Percentiles rank a stretch among this genome's conserved stretches.
Conservation (phyloP, 1,139 yeast genomes). For the Candida sanyaensis region DNA sequence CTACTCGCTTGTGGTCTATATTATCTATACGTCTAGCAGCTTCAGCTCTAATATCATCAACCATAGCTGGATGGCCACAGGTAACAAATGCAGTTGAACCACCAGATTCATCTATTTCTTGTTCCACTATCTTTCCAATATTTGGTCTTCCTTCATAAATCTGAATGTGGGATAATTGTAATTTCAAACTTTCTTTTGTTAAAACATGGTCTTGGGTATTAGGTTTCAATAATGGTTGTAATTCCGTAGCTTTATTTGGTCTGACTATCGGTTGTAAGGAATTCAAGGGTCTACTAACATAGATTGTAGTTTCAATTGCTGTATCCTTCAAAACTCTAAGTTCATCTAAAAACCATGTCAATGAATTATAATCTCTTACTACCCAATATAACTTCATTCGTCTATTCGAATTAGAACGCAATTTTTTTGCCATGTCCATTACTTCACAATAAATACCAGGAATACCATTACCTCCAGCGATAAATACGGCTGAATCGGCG, state of each 20-base stretch:
- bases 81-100: conserved; percentile 48
- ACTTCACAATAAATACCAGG: conserved; percentile 48
- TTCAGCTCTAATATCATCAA: conserved; percentile 46
- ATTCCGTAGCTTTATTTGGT: not conserved
- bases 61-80: conserved; percentile 53
- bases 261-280: not conserved
- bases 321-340: conserved; percentile 34
- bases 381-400: conserved; percentile 52
- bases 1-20: conserved; percentile 37
- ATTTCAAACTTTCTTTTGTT: conserved; percentile 10
- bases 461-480: conserved; percentile 48
- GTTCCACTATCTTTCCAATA: conserved; percentile 33
- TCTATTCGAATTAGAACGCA: conserved; percentile 18
- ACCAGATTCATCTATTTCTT: conserved; percentile 34
- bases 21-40: conserved; percentile 30
- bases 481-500: conserved; percentile 33
- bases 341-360: conserved; percentile 55
- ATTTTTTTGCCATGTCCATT: conserved; percentile 20
- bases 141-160: conserved; percentile 51
- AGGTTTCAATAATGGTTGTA: not conserved
- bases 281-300: conserved; percentile 41
- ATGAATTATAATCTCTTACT: conserved; percentile 42
- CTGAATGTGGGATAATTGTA: conserved; percentile 29
- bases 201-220: not conserved
- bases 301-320: conserved; percentile 36